These are phyloP conservation scores for Pseudognaphalium luteoalbum DNA, from an alignment of 129 eudicot genomes.

Conservation along the genomic window DNA sequence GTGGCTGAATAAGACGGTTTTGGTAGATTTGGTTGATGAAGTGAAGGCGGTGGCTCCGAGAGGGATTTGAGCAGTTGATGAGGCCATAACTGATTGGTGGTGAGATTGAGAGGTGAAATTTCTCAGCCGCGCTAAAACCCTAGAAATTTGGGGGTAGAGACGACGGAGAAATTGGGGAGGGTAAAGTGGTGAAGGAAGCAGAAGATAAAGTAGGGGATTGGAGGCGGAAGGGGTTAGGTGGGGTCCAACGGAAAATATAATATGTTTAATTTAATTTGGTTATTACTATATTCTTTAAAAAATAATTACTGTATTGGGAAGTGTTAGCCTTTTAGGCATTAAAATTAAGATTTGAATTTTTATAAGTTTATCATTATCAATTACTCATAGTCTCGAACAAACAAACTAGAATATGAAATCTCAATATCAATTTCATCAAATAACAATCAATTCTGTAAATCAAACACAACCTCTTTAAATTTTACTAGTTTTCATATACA, in stretches of 20 bases:
- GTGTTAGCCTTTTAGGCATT: too few species aligned
- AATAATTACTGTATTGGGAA: too few species aligned
- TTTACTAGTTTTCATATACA: too few species aligned
- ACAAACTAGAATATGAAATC: too few species aligned
- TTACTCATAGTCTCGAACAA: too few species aligned
- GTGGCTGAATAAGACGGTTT: conserved; percentile 51
- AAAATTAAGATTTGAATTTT: too few species aligned
- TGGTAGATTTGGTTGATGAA: conserved; percentile 31
- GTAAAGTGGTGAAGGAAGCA: neutral
- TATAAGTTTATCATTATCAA: too few species aligned
- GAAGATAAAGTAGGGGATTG: conserved; percentile 26
- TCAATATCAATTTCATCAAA: too few species aligned
- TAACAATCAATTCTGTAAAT: too few species aligned
- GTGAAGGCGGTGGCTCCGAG: conserved; percentile 39
- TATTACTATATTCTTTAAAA: too few species aligned
- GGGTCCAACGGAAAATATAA: conserved; percentile 4
- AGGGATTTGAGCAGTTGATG: conserved; percentile 59
- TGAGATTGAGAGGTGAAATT: conserved; percentile 14
- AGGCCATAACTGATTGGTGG: conserved; percentile 58
- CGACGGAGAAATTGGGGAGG: conserved; percentile 11
- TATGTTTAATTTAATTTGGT: too few species aligned
- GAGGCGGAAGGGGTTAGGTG: conserved; percentile 40
- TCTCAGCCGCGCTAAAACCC: conserved; percentile 40
- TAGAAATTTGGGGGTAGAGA: conserved; percentile 25
- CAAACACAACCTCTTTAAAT: too few species aligned